phyloP scores from a whole-genome alignment of 2,329 filamentous ascomycete species.

The Monosporascus sp. region DNA sequence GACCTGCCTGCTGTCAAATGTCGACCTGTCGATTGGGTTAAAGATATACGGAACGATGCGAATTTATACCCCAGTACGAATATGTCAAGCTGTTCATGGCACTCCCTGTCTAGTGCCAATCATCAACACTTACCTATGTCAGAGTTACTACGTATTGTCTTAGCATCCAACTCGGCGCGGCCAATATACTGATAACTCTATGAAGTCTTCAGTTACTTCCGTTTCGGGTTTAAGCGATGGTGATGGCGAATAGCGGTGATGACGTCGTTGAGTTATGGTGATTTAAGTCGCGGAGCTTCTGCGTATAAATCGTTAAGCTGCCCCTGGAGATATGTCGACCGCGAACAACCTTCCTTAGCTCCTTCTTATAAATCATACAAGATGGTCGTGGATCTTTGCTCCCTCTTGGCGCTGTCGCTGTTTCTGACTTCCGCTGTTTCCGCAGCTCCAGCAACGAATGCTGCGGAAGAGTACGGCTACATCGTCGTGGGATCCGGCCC shows the following conservation, averaged over 20 bases:
- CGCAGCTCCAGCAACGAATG: not conserved
- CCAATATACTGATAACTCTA: not conserved
- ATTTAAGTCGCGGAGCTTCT: not conserved
- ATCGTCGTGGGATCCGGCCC: conserved; percentile 47
- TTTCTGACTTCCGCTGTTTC: not conserved
- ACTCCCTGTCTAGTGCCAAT: no score
- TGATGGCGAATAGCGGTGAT: not conserved
- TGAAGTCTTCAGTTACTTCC: not conserved
- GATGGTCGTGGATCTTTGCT: not conserved
- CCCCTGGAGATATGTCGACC: no score
- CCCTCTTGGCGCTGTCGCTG: not conserved
- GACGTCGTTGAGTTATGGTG: not conserved
- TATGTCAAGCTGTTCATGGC: no score
- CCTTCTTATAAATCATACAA: not conserved
- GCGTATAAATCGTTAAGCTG: not conserved
- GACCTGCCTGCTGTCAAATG: no score
- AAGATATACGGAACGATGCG: no score
- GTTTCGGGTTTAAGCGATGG: not conserved
- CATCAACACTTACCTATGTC: no score
- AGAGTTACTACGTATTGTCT: no score
- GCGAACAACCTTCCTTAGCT: no score
- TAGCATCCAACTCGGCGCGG: not conserved
- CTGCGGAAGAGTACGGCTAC: not conserved
- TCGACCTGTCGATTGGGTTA: no score
- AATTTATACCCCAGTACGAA: no score